Evolutionary conservation across 108 stramenopile genomes (phyloP).

Genomic region (Conticribra guillardii): DNA sequence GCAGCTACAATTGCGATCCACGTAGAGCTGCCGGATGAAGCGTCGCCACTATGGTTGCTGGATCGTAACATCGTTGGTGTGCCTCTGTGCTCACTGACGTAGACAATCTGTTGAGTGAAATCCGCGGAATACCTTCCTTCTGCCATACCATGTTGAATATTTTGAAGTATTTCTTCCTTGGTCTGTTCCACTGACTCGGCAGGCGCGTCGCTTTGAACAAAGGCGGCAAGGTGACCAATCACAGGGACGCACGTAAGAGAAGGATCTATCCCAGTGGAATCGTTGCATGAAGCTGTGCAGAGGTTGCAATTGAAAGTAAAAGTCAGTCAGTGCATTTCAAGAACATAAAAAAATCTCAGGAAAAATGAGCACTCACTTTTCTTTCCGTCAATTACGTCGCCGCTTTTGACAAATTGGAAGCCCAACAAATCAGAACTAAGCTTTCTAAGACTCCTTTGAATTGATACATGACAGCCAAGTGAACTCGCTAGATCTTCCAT

Average conservation of each 20-base stretch:
- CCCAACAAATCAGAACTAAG: neutral
- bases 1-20: neutral
- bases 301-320: neutral
- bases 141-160: conserved; percentile 7
- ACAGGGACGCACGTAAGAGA: neutral
- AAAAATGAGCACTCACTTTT: neutral
- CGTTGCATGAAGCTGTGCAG: conserved; percentile 1
- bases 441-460: neutral
- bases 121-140: neutral
- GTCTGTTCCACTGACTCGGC: neutral
- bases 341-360: neutral
- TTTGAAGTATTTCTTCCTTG: neutral
- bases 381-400: conserved; percentile 22
- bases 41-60: neutral
- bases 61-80: too few relatives aligned
- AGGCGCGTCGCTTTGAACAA: neutral
- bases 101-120: neutral
- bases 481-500: conserved; percentile 9
- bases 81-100: too few relatives aligned
- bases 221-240: neutral
- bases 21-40: neutral
- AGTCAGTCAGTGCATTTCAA: neutral
- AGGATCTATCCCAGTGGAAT: neutral
- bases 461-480: conserved; percentile 2
- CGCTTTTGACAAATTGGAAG: conserved; percentile 6